Evolutionary conservation across 768 basidiomycete genomes (phyloP), one percentile per base, ranked within the genome.

Genomic region (Panellus pusillus): DNA sequence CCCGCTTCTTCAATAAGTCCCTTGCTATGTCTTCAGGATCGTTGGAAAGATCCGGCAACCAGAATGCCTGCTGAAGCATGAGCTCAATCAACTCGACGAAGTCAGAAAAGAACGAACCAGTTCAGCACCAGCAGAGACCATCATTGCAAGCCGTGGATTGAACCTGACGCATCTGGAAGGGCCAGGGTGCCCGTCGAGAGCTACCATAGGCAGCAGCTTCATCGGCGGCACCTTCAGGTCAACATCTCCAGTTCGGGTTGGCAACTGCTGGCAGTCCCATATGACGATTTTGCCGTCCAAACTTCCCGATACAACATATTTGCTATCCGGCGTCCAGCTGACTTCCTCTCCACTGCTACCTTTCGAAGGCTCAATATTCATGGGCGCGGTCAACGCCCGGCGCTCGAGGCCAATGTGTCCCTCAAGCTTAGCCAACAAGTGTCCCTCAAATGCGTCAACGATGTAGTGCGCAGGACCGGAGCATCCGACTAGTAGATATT

Each of bases 301-400:
- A 65, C 86, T 87, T 48, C 97, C 97, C 18, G 90, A 80, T 6
- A 97, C 69, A 39, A 98, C 78, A 63, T 81, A 99, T 68, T 91
- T 91, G 69, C 93, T 93, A 68, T 99, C 96, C 0, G 93, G 91
- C 3, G 91, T 94, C 92, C 93, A 98, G 11, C 81, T 81, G 4
- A 95, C 88, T 72, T 98, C 97, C 67, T 98, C 93, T 12, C 95
- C 92, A 55, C 93, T 95, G 51, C 81, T 83, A 2, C 93, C 94
- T 60, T 87, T 86, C 14, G 76, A 66, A 47, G 91, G 83, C 68
- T 86, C 79, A 61, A 91, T 86, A 49, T 72, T 79, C 15, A 74
- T 78, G 15, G 77, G 73, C 6, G 74, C 67, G 41, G 65, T 72
- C 55, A 74, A 63, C 45, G 73, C 84, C 40, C 87, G 81, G 19